These are phyloP conservation scores for Salix arbutifolia DNA, from an alignment of 345 rosid species.

Conservation along the genomic window DNA sequence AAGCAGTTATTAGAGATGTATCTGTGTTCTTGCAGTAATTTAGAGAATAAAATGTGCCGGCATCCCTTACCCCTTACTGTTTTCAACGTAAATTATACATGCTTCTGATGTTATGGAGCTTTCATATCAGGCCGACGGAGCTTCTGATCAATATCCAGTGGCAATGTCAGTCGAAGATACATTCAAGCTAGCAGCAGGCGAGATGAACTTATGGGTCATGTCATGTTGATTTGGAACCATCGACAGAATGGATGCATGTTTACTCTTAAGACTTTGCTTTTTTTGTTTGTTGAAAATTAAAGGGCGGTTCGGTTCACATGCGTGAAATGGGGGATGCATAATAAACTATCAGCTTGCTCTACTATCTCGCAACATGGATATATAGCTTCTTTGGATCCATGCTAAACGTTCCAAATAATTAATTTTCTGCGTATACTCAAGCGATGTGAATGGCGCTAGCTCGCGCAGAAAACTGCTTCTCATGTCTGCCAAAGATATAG, in stretches of 20 bases:
- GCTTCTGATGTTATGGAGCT: background rate
- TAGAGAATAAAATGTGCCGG: background rate
- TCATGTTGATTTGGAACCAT: conserved; percentile 21
- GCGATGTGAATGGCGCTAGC: background rate
- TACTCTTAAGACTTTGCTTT: background rate
- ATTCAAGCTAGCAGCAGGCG: conserved; percentile 49
- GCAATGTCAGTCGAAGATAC: conserved; percentile 42
- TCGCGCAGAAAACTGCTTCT: background rate
- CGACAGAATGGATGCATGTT: background rate
- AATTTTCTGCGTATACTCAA: no score
- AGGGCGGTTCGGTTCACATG: no score
- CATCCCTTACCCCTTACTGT: no score
- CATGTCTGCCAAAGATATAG: no score
- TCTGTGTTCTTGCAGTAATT: background rate
- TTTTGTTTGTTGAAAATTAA: background rate
- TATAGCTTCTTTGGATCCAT: background rate
- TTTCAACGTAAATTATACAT: no score
- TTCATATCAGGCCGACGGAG: conserved; percentile 24
- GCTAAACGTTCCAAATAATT: no score
- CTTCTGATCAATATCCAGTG: conserved; percentile 24
- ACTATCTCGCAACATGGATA: background rate
- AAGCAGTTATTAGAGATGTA: background rate
- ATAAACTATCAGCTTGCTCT: background rate
- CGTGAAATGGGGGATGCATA: no score
- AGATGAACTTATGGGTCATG: conserved; percentile 46